Evolutionary conservation across 306 rosid genomes (phyloP), one percentile per base, ranked within the genome.

Genomic region (Begonia fuchsioides): DNA sequence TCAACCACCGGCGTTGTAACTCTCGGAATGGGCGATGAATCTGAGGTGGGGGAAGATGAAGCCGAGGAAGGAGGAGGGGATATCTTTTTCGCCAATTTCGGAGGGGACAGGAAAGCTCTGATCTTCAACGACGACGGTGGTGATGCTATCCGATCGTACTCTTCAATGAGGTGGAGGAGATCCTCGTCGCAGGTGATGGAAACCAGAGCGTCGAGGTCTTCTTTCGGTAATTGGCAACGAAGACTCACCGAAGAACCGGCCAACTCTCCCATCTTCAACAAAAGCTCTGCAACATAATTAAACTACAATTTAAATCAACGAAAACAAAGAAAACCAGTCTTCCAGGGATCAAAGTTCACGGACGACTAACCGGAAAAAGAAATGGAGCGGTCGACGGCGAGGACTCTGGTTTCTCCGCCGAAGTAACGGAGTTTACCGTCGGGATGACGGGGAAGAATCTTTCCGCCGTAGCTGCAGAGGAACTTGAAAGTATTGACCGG

Each of bases 391-490:
- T 73, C 59, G 0, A 85, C 81, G 59, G 95, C 76, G 55, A 90
- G 76, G 17, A 90, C 86, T 14, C 98, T 95, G 16, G 94, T 90
- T 45, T 81, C 87, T 40, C 98, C 98, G 4, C 98, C 94, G 47
- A 73, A 26, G 10, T 90, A 90, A 49, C 98, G 96, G 73, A 90
- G 94, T 51, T 85, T 82, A 38, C 94, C 83, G 72, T 90, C 98
- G 18, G 98, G 86, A 44, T 82, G 72, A 40, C 98, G 94, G 38
- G 98, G 98, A 51, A 82, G 70, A 71, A 90, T 90, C 72, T 75
- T 85, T 53, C 96, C 98, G 53, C 98, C 83, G 63, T 90, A 75
- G 70, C 96, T 85, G 38, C 80, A 90, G 70, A 90, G 85, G 74
- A 85, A 82, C 54, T 85, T 90, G 55, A 82, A 53, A 39, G 77